Conservation (phyloP, 352 stramenopile species). For the Pythium dissotocum region DNA sequence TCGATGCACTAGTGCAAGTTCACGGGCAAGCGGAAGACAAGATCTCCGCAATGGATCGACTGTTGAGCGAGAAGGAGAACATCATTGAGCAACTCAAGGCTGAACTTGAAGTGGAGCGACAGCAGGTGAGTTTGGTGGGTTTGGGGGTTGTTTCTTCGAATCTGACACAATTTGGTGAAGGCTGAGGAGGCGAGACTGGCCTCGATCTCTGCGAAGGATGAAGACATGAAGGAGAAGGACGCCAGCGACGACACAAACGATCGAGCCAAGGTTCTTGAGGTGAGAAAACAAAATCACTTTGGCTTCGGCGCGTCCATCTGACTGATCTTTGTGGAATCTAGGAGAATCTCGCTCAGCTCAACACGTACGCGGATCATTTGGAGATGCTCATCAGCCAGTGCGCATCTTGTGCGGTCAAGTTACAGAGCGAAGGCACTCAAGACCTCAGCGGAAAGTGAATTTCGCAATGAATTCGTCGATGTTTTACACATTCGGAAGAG, state of each 20-base stretch:
- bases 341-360: constrained; percentile 80
- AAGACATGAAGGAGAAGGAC: constrained; percentile 18
- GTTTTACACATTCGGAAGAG: background rate
- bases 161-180: background rate
- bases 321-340: constrained; percentile 21
- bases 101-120: constrained; percentile 12
- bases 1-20: background rate
- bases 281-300: constrained; percentile 22
- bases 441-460: constrained; percentile 17
- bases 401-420: constrained; percentile 63
- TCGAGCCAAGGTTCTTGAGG: constrained; percentile 69
- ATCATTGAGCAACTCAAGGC: background rate
- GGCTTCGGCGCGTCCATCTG: background rate
- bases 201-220: constrained; percentile 7
- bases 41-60: background rate
- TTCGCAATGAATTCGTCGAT: background rate
- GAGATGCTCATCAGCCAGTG: constrained; percentile 77
- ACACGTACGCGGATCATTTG: constrained; percentile 76
- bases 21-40: background rate
- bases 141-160: background rate
- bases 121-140: constrained; percentile 14
- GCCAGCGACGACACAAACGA: constrained; percentile 30
- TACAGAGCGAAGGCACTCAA: constrained; percentile 69
- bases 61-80: background rate
- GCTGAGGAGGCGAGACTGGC: background rate